These are phyloP conservation scores for Suillus paluster DNA, from an alignment of 768 basidiomycete genomes.

Conservation along the genomic window DNA sequence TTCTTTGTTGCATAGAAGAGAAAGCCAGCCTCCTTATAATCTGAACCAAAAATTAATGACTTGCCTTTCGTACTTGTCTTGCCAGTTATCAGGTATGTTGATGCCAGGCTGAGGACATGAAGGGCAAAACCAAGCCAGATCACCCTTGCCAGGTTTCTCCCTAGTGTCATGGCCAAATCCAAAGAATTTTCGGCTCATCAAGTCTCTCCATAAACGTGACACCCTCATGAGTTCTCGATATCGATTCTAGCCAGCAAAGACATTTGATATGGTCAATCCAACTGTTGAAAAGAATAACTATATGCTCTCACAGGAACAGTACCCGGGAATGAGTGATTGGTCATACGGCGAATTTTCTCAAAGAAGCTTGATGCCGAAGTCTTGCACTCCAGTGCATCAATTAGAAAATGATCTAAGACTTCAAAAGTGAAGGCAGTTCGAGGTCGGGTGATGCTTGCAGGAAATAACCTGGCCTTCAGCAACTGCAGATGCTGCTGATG, in stretches of 20 bases:
- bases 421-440: conserved; percentile 24
- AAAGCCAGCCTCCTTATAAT: not conserved
- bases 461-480: conserved; percentile 13
- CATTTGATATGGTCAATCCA: too few species aligned
- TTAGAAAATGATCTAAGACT: conserved; percentile 21
- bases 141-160: conserved; percentile 7
- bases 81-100: conserved; percentile 29
- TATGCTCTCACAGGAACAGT: too few species aligned
- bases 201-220: conserved; percentile 9
- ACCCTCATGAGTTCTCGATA: conserved; percentile 18
- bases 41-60: not conserved
- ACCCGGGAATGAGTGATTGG: too few species aligned
- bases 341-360: not conserved
- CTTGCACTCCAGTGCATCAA: conserved; percentile 22
- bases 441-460: conserved; percentile 13
- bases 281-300: too few species aligned
- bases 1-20: too few species aligned
- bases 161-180: conserved; percentile 17
- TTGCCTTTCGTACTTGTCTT: conserved; percentile 12
- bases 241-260: conserved; percentile 8
- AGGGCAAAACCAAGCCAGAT: conserved; percentile 27
- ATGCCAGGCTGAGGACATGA: conserved; percentile 31
- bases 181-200: conserved; percentile 3
- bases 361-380: conserved; percentile 2
- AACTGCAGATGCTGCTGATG: conserved; percentile 13